Evolutionary conservation across 768 basidiomycete species (phyloP).

Genomic region (Lyophyllum semitale): DNA sequence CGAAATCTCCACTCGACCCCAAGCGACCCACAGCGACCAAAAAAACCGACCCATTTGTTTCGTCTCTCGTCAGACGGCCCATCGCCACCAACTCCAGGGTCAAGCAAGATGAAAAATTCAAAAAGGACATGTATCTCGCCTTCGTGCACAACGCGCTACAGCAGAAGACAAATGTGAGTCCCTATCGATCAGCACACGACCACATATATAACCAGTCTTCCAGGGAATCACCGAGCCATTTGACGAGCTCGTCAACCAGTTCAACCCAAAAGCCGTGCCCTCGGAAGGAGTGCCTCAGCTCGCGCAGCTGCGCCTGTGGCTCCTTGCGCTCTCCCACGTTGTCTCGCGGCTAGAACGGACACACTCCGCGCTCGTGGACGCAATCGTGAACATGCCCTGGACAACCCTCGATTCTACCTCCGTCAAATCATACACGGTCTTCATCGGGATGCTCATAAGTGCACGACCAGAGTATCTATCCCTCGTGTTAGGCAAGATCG

Average conservation of each 20-base stretch:
- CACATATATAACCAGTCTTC: conserved; percentile 25
- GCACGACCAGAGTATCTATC: conserved; percentile 91
- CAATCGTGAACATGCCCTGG: conserved; percentile 89
- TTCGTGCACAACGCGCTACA: conserved; percentile 82
- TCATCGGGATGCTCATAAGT: conserved; percentile 89
- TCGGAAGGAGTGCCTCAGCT: conserved; percentile 38
- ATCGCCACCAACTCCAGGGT: conserved; percentile 81
- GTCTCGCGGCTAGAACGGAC: conserved; percentile 85
- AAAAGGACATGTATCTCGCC: conserved; percentile 82
- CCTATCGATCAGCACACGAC: conserved; percentile 4
- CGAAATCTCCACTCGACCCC: conserved; percentile 43
- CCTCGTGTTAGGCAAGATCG: conserved; percentile 77
- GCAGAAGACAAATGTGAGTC: conserved; percentile 67
- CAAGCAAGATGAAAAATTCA: conserved; percentile 74
- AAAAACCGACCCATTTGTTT: conserved; percentile 27
- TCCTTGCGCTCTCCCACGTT: conserved; percentile 87
- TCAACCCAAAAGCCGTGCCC: conserved; percentile 52
- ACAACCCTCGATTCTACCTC: conserved; percentile 84
- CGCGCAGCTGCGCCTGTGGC: conserved; percentile 73
- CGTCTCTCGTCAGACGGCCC: conserved; percentile 38
- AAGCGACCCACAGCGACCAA: conserved; percentile 35
- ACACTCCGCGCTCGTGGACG: conserved; percentile 81
- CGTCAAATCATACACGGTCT: conserved; percentile 86
- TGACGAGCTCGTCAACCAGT: conserved; percentile 88
- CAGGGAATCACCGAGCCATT: conserved; percentile 79